A percentile compares a stretch with the other conserved stretches of the same genome.
These are phyloP conservation scores for Alternaria metachromatica DNA, from an alignment of 2,329 filamentous ascomycete genomes.

Conservation along the genomic window DNA sequence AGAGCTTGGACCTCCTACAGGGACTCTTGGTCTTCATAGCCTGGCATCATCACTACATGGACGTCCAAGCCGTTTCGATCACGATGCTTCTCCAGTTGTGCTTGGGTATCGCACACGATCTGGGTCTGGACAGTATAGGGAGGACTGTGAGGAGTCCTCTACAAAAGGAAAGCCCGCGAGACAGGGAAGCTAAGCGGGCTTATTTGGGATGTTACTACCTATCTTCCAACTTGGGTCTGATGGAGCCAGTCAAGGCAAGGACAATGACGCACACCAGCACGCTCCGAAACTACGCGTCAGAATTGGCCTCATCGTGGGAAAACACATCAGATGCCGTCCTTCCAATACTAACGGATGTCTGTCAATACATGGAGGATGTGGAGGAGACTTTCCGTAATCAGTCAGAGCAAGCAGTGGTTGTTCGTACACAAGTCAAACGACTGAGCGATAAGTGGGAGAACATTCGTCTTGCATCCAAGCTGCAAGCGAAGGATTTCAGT, in stretches of 20 bases:
- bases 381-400: slow-evolving; percentile 41
- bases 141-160: slow-evolving; percentile 23
- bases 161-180: slow-evolving; percentile 28
- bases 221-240: slow-evolving; percentile 33
- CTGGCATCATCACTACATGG: slow-evolving; percentile 49
- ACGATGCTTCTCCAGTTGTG: slow-evolving; percentile 45
- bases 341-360: slow-evolving; percentile 39
- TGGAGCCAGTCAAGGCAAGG: slow-evolving; percentile 33
- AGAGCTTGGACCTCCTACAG: slow-evolving; percentile 43
- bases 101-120: slow-evolving; percentile 40
- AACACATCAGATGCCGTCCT: slow-evolving; percentile 39
- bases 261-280: slow-evolving; percentile 35
- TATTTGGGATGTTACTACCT: slow-evolving; percentile 47
- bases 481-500: slow-evolving; percentile 43
- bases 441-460: slow-evolving; percentile 44
- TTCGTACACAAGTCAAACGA: slow-evolving; percentile 41
- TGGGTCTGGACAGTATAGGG: slow-evolving; percentile 39
- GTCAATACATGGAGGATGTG: slow-evolving; percentile 46
- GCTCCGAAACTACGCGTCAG: slow-evolving; percentile 40
- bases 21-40: slow-evolving; percentile 45
- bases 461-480: slow-evolving; percentile 35
- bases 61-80: slow-evolving; percentile 42
- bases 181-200: slow-evolving; percentile 42
- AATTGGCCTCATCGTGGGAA: slow-evolving; percentile 41
- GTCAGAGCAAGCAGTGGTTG: slow-evolving; percentile 39